Base-by-base conservation (phyloP, 2,329 filamentous ascomycete species). In the Microdochium trichocladiopsis region DNA sequence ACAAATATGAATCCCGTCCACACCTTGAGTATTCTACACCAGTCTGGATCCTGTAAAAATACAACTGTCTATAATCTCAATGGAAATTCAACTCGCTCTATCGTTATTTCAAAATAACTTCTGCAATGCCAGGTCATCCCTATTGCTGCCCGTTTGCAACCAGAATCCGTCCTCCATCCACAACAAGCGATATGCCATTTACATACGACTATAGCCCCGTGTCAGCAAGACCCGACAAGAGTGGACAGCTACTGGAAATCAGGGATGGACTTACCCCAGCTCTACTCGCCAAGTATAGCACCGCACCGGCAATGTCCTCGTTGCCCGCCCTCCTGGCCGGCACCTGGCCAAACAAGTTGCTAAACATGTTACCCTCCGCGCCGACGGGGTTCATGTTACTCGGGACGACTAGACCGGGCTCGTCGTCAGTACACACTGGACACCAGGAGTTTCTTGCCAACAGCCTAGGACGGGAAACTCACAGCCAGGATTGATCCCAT, bases 341-440 rank as follows among this genome's bases (percentile, higher is more conserved):
- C 2, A 68, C 64, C 49, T 66, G 57, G 41, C 65, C 63, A 49
- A 67, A 66, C 2, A 67, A 55, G 2, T 58, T 52, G 47, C 60
- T 63, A 45, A 70, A 69, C 12, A 65, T 60, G 31, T 67, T 67
- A 1, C 61, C 64, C 16, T 62, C 61, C 36, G 62, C 57, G 3
- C 64, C 65, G 12, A 68, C 55, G 0, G 63, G 61, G 45, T 66
- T 68, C 65, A 68, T 68, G n/a, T 63, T 64, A 52, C 63, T 67
- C 1, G 64, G 65, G 1, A 66, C 66, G 54, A 70, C 66, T 68
- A 14, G n/a, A n/a, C n/a, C n/a, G n/a, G n/a, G n/a, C n/a, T n/a
- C n/a, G n/a, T n/a, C n/a, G n/a, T n/a, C n/a, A n/a, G n/a, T n/a
- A n/a, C n/a, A n/a, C n/a, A n/a, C n/a, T n/a, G n/a, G n/a, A n/a